phyloP scores from a whole-genome alignment of 1,284 basidiomycete species.

The Ceratobasidium theobromae region DNA sequence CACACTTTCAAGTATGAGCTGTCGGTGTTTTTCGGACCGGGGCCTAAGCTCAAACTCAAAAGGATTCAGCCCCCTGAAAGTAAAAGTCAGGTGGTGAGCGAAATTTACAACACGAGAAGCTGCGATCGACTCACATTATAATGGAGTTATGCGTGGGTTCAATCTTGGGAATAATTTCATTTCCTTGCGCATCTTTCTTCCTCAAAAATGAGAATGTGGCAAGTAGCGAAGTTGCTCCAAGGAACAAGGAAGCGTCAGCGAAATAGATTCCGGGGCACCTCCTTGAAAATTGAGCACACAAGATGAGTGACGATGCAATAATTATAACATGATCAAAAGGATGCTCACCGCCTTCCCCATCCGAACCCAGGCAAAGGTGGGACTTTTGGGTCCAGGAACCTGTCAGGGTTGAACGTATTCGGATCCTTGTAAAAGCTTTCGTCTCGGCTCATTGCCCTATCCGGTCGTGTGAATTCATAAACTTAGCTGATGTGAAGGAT shows the following conservation, averaged over 20 bases:
- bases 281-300: neutral
- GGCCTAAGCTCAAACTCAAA: neutral
- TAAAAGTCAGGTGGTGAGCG: neutral
- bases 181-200: neutral
- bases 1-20: neutral
- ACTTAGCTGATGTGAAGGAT: neutral
- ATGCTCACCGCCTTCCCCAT: slow-evolving; percentile 18
- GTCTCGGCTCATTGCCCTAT: slow-evolving; percentile 31
- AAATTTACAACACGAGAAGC: neutral
- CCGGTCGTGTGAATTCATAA: neutral
- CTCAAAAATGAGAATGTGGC: slow-evolving; percentile 38
- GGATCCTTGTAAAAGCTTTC: neutral
- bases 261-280: slow-evolving; percentile 30
- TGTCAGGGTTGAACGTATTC: slow-evolving; percentile 6
- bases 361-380: slow-evolving; percentile 6
- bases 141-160: neutral
- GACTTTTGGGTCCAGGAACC: slow-evolving; percentile 17
- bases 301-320: no score
- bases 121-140: neutral
- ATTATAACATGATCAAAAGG: no score
- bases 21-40: neutral
- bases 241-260: slow-evolving; percentile 19
- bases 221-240: slow-evolving; percentile 7
- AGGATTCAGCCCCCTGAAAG: neutral
- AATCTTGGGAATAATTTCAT: slow-evolving; percentile 7